These are phyloP conservation scores for Sclerotinia nivalis DNA, from an alignment of 2,329 filamentous ascomycete species.

Conservation along the genomic window DNA sequence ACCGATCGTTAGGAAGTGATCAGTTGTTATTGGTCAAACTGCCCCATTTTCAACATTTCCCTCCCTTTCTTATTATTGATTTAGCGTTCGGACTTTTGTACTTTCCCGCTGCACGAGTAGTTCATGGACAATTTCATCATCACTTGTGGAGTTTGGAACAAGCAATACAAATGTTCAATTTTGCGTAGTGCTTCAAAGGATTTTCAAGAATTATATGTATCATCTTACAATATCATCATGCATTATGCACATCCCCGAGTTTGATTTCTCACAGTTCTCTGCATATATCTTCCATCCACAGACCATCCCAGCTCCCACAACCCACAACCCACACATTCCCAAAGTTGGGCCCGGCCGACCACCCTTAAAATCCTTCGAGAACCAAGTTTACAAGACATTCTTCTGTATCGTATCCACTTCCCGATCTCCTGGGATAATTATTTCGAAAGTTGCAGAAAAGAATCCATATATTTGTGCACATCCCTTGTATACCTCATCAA, in stretches of 20 bases:
- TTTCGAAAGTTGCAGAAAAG: not conserved
- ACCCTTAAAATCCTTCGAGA: not conserved
- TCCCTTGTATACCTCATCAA: not conserved
- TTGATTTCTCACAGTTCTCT: not conserved
- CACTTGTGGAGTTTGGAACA: not conserved
- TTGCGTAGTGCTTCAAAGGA: not conserved
- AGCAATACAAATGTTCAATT: not conserved
- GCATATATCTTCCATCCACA: not conserved
- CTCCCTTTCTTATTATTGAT: no score
- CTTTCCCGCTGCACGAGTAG: no score
- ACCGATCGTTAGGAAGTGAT: no score
- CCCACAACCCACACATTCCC: not conserved
- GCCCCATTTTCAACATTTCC: no score
- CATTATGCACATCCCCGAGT: not conserved
- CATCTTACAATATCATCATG: not conserved
- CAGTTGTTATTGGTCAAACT: no score
- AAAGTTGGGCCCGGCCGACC: not conserved
- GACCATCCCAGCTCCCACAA: no score
- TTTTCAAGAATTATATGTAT: not conserved
- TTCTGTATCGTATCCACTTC: not conserved
- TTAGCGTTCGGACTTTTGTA: no score
- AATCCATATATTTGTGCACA: conserved; percentile 14
- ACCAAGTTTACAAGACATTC: not conserved
- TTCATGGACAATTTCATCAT: not conserved
- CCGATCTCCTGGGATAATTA: not conserved